Evolutionary conservation across 495 filamentous ascomycete genomes (phyloP), one percentile per base, ranked within the genome.

Genomic region (Lepidopterella palustris): DNA sequence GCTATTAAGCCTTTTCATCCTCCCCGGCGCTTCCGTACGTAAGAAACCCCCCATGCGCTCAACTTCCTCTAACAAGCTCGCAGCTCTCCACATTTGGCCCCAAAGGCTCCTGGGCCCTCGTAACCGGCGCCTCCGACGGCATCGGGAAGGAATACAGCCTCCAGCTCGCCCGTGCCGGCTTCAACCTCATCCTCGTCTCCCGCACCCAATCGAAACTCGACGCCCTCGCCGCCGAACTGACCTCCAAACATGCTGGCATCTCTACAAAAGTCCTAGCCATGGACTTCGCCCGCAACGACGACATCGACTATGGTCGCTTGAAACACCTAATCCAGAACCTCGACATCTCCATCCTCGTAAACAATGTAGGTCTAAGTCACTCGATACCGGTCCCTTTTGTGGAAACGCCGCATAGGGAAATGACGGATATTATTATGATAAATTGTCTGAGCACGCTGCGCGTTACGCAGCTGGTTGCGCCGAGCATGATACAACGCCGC

Each of bases 351-450:
- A 84, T 99, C 62, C 77, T 99, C 57, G 78, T 99, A 76, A 99
- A 99, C 80, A 99, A 99, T 70, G 95, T 99, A 51, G 95, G 95
- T 63, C 86, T 88, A 73, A 90, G 85, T 72, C 95, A 97, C 78
- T 84, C 80, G 69, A 95, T 97, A 54, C 95, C 95, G 15, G 89
- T 92, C 8, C 84, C 91, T 0, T 99, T 97, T 77, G 76, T 87
- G 26, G 76, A 87, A 66, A 97, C 92, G 5, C 72, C 84, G 11
- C 76, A 83, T 60, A 75, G 84, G 45, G 95, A 97, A 76, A 82
- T 97, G 74, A 76, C 80, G 61, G 82, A 89, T 67, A 99, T 99
- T 68, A 84, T 99, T 76, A 90, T 83, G 39, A 89, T 97, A 79
- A 99, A 99, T 77, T 93, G 90, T 76, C 75, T 83, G 47, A 90